phyloP scores from a whole-genome alignment of 192 early-diverging fungal genomes.

The Backusella mclennaniae region DNA sequence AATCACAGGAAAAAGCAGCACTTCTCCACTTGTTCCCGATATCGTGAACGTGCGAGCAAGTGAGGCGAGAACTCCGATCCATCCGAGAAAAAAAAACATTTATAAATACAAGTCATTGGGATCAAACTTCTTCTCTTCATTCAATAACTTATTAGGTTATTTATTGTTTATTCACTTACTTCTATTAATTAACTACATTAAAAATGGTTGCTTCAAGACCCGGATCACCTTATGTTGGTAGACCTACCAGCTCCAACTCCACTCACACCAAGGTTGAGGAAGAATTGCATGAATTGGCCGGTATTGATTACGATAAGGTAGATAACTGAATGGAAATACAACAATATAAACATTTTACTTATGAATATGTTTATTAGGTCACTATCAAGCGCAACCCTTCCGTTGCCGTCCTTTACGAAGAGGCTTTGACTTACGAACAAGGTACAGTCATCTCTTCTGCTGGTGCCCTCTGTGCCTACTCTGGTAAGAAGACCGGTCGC shows the following conservation, averaged over 20 bases:
- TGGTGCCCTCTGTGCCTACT: slow-evolving; percentile 89
- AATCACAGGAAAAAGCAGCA: not conserved
- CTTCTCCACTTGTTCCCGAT: slow-evolving; percentile 5
- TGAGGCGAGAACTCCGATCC: not conserved
- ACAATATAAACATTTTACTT: no score
- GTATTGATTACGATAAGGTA: slow-evolving; percentile 75
- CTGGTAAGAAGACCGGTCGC: slow-evolving; percentile 91
- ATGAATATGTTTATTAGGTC: slow-evolving; percentile 29
- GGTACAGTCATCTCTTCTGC: slow-evolving; percentile 88
- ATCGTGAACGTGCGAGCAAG: slow-evolving; percentile 1
- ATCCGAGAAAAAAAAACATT: not conserved
- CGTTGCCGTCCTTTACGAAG: slow-evolving; percentile 90
- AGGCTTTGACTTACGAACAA: slow-evolving; percentile 79
- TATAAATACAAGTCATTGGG: not conserved
- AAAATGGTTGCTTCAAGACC: slow-evolving; percentile 30
- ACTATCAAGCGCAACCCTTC: slow-evolving; percentile 83
- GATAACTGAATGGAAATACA: not conserved
- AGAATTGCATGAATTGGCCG: slow-evolving; percentile 65
- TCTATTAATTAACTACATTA: slow-evolving; percentile 5
- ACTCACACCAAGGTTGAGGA: slow-evolving; percentile 55
- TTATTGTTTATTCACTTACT: slow-evolving; percentile 22
- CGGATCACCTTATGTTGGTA: slow-evolving; percentile 23
- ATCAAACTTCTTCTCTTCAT: slow-evolving; percentile 5
- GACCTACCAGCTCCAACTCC: slow-evolving; percentile 31
- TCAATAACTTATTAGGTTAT: not conserved